Base-by-base conservation (phyloP, 805 yeast species). In the Starmera caribaea region DNA sequence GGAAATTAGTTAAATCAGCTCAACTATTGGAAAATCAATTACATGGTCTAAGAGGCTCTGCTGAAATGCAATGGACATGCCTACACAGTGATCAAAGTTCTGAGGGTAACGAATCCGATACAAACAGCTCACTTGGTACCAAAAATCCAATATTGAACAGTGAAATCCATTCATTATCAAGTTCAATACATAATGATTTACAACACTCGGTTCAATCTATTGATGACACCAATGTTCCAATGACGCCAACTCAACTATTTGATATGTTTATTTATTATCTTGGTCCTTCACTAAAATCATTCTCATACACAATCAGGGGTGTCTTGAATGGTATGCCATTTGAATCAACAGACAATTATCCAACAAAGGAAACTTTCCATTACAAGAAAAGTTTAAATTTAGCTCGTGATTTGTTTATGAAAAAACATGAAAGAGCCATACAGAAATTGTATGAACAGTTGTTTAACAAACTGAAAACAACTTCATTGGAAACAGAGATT, bases 261-360 rank as follows among this genome's bases (percentile, higher is more conserved):
- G 79, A 79, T 40, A 51, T 79, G 30, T 84, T 84, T 54, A 78
- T 80, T 2, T 71, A 70, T 45, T 69, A 81, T 48, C 61, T 84
- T 35, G 86, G 88, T 0, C 92, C 94, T 0, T 78, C 89, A 0
- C 67, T 81, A 55, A 75, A 74, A 51, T 76, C 86, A 2, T 76
- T 79, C 47, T 69, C 76, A 2, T 71, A 70, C 49, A 81, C 88
- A 0, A 65, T 83, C 38, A 68, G 74, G 41, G 77, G 75, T 27
- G 79, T 83, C 8, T 55, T 84, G 41, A 63, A 65, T 16, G 79
- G 75, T 11, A 60, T 79, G 3, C 81, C 85, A 2, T 81, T 79
- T 49, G 73, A 70, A 37, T 50, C 58, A 6, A 50, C 44, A 1
- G 54, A 49, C 11, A 55, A 54, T 10, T 53, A 54, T 33, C 50